These are phyloP conservation scores for Lavandula angustifolia DNA, from an alignment of 257 asterid species.

Conservation along the genomic window DNA sequence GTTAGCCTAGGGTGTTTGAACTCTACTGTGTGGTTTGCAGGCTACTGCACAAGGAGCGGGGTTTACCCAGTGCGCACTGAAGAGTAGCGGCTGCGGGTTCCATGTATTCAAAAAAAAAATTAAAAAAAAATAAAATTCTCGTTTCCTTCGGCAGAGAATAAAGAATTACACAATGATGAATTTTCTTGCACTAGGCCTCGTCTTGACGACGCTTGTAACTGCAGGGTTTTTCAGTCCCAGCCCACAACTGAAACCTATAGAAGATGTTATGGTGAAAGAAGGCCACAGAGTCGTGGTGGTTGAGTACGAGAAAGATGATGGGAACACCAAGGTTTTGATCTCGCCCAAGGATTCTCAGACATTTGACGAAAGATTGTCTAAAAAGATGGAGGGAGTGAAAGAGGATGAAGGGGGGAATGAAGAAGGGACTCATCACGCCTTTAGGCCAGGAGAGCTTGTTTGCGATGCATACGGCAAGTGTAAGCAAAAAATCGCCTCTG, in stretches of 20 bases:
- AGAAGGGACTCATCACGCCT: constrained; percentile 25
- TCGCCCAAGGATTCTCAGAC: constrained; percentile 46
- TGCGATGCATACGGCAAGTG: constrained; percentile 61
- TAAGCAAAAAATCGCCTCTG: constrained; percentile 42
- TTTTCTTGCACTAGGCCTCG: constrained; percentile 47
- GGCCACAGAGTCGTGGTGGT: constrained; percentile 63
- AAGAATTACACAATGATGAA: constrained; percentile 44
- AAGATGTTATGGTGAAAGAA: constrained; percentile 50
- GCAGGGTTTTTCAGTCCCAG: constrained; percentile 51
- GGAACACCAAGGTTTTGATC: constrained; percentile 50
- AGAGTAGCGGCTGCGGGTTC: no score
- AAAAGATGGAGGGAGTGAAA: not conserved
- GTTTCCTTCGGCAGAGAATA: not conserved
- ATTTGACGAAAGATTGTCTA: not conserved
- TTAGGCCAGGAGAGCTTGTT: constrained; percentile 49
- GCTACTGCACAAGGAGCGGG: no score
- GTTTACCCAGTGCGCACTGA: no score
- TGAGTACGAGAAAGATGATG: constrained; percentile 54
- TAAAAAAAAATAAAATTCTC: no score
- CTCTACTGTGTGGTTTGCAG: no score
- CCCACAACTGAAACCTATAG: constrained; percentile 34
- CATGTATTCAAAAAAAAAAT: no score
- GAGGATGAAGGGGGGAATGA: not conserved
- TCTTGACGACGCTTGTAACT: constrained; percentile 47
- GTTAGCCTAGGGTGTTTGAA: no score